Evolutionary conservation across 306 rosid genomes (phyloP).

Genomic region (Inga oerstediana): DNA sequence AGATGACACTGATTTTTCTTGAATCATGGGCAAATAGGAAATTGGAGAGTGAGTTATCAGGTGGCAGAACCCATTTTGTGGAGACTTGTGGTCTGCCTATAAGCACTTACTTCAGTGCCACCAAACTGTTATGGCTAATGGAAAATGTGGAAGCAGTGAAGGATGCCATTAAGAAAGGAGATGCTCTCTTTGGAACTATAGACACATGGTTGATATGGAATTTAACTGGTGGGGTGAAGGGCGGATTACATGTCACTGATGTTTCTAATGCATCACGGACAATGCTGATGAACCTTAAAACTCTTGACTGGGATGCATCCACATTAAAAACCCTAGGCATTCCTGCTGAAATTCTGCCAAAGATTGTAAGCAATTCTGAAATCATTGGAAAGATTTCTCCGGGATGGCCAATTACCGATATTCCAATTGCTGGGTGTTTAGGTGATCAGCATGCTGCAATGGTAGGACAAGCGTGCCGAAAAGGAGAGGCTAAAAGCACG

Average conservation of each 20-base stretch:
- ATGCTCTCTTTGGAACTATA: slow-evolving; percentile 85
- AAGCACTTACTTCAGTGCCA: slow-evolving; percentile 87
- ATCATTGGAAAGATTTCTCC: slow-evolving; percentile 58
- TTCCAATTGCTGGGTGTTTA: slow-evolving; percentile 84
- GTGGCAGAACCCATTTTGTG: slow-evolving; percentile 78
- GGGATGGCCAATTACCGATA: slow-evolving; percentile 77
- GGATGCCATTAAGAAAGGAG: slow-evolving; percentile 62
- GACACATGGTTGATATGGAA: slow-evolving; percentile 96
- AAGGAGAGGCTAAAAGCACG: slow-evolving; percentile 95
- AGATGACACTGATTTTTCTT: background rate
- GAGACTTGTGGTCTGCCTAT: slow-evolving; percentile 91
- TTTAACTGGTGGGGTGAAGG: slow-evolving; percentile 74
- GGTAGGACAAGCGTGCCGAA: slow-evolving; percentile 81
- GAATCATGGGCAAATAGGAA: slow-evolving; percentile 48
- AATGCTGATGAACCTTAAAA: slow-evolving; percentile 90
- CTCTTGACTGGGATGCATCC: slow-evolving; percentile 75
- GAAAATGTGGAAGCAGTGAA: slow-evolving; percentile 77
- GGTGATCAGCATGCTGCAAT: slow-evolving; percentile 98
- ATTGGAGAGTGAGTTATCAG: slow-evolving; percentile 76
- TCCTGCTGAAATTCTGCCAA: slow-evolving; percentile 70
- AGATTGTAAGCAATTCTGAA: slow-evolving; percentile 82
- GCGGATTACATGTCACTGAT: slow-evolving; percentile 89
- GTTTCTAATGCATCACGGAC: slow-evolving; percentile 91
- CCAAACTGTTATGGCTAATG: slow-evolving; percentile 80
- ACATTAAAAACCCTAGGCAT: slow-evolving; percentile 59